These are phyloP conservation scores for Geranomyces variabilis DNA, from an alignment of 192 early-diverging fungal species.

Conservation along the genomic window DNA sequence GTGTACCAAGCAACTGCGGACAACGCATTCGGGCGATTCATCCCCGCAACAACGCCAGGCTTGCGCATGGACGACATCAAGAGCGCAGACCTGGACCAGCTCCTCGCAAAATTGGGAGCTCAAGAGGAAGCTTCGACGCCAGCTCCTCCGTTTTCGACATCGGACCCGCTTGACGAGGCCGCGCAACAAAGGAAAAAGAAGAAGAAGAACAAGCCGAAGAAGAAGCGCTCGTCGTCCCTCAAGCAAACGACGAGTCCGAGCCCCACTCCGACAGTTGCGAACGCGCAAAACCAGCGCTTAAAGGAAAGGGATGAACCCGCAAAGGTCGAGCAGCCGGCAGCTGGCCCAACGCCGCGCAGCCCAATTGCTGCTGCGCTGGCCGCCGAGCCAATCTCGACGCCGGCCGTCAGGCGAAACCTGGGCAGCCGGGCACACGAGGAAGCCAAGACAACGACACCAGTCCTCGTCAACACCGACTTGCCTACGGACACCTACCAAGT, in stretches of 20 bases:
- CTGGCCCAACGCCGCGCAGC: neutral
- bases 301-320: neutral
- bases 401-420: neutral
- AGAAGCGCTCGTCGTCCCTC: constrained; percentile 7
- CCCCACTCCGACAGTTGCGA: neutral
- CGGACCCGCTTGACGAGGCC: neutral
- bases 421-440: neutral
- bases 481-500: neutral
- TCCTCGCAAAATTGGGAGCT: neutral
- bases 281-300: neutral
- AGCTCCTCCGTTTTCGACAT: neutral
- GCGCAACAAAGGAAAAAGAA: constrained; percentile 14
- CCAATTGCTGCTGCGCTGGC: neutral
- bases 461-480: neutral
- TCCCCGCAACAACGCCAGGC: too few relatives aligned
- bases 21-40: too few relatives aligned
- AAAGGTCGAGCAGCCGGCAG: neutral
- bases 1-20: too few relatives aligned
- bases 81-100: too few relatives aligned
- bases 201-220: constrained; percentile 20
- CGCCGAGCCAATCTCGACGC: constrained; percentile 5
- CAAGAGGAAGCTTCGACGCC: neutral
- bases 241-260: neutral
- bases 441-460: neutral
- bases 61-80: too few relatives aligned